Base-by-base conservation (phyloP, 2,329 filamentous ascomycete species). In the Neopestalotiopsis clavispora region DNA sequence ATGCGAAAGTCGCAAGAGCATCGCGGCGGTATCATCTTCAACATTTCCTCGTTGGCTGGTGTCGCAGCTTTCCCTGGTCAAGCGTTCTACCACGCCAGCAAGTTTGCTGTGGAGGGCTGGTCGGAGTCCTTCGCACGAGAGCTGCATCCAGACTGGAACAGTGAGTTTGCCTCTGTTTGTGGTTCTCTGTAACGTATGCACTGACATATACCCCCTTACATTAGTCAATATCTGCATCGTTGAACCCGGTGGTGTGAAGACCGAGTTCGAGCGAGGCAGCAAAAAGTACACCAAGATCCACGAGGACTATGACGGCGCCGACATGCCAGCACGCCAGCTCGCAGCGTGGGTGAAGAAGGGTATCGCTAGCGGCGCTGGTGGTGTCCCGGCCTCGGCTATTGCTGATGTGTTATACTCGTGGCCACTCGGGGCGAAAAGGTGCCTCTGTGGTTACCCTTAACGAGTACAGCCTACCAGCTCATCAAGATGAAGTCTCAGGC, bases 21-120 rank as follows among this genome's bases (percentile, higher is more conserved):
- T 12, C 28, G 23, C 10, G 73, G 71, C 13, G 73, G 72, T 12
- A 70, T 73, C 14, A 68, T 74, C 3, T 59, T 74, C 4, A 73
- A 74, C 52, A 69, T 74, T 32, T 71, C 68, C 1, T 74, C 72
- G 3, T 10, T 73, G 4, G 73, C 69, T 12, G 73, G 73, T 5
- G 72, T 70, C 13, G 28, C 20, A 7, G 72, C 69, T 3, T 75
- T 69, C 28, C 72, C 73, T 0, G 72, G 73, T 32, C 69, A 52
- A 13, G 69, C 72, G 1, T 75, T 73, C n/a, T 74, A 75, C n/a
- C 72, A 75, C 60, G 73, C 71, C 1, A 67, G 69, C 45, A 74
- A 75, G 62, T 75, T 75, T 56, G 72, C 69, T 4, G 67, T 74
- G 0, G 72, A 74, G 52, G 72, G 73, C 0, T 71, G 70, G 34